Evolutionary conservation across 2,329 filamentous ascomycete genomes (phyloP).

Genomic region (Akanthomyces dipterigenus): DNA sequence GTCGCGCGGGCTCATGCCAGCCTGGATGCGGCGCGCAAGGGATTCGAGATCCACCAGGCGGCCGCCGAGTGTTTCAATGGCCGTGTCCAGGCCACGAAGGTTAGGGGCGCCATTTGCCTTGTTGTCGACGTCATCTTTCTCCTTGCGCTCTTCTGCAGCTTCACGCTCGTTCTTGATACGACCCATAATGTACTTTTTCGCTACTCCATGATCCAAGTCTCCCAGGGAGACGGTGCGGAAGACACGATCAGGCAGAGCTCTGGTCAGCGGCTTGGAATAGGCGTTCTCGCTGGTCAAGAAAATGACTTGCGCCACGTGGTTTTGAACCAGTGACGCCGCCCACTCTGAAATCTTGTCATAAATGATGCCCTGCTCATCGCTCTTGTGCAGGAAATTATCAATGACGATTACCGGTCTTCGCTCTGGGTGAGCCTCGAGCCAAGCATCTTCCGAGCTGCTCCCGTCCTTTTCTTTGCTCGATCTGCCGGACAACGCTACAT

Average conservation of each 20-base stretch:
- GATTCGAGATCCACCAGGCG: constrained; percentile 95
- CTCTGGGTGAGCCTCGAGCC: constrained; percentile 83
- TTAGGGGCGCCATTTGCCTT: constrained; percentile 30
- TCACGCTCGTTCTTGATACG: constrained; percentile 55
- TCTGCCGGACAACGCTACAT: constrained; percentile 64
- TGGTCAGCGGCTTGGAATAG: constrained; percentile 79
- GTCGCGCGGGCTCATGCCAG: constrained; percentile 72
- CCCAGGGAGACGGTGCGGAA: constrained; percentile 81
- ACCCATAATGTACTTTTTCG: constrained; percentile 82
- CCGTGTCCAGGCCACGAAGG: constrained; percentile 67
- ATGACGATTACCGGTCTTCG: constrained; percentile 76
- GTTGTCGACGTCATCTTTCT: constrained; percentile 21
- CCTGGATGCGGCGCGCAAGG: constrained; percentile 80
- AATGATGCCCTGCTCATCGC: constrained; percentile 54
- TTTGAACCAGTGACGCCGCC: constrained; percentile 77
- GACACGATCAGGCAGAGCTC: constrained; percentile 82
- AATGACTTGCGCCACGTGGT: constrained; percentile 87
- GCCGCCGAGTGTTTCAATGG: constrained; percentile 77
- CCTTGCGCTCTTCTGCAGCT: constrained; percentile 23
- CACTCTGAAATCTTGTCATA: constrained; percentile 82
- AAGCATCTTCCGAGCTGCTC: constrained; percentile 72
- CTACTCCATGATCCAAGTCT: constrained; percentile 78
- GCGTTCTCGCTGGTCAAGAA: constrained; percentile 88
- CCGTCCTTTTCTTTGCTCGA: constrained; percentile 68
- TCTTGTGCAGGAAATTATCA: constrained; percentile 85